Conservation (phyloP, 345 rosid species). For the Ceriops tagal region DNA sequence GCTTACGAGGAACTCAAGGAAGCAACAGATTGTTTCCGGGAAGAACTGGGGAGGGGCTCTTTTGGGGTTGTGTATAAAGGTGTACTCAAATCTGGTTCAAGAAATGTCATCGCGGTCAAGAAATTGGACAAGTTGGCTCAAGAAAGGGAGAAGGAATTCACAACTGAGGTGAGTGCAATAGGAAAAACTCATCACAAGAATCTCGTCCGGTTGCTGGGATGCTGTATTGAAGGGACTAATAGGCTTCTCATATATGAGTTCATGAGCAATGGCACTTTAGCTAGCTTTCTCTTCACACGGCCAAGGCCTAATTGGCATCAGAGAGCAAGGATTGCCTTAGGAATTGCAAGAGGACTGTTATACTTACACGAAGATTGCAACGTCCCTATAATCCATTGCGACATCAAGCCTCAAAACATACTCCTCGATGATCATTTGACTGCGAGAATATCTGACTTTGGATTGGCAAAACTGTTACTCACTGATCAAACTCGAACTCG, state of each 20-base stretch:
- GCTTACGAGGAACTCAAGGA: slow-evolving; percentile 19
- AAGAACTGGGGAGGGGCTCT: slow-evolving; percentile 35
- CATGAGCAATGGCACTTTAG: slow-evolving; percentile 12
- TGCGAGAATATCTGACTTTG: slow-evolving; percentile 20
- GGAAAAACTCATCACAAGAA: slow-evolving; percentile 22
- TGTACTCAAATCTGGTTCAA: slow-evolving; percentile 7
- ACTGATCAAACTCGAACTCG: slow-evolving; percentile 8
- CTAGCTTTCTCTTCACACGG: background rate
- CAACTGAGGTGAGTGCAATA: slow-evolving; percentile 27
- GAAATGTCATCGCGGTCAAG: slow-evolving; percentile 21
- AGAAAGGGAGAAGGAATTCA: slow-evolving; percentile 27
- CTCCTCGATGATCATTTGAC: slow-evolving; percentile 6
- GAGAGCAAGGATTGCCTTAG: slow-evolving; percentile 10
- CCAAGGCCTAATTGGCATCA: slow-evolving; percentile 11
- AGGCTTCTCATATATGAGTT: slow-evolving; percentile 14
- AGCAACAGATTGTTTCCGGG: slow-evolving; percentile 27
- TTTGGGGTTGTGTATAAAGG: slow-evolving; percentile 36
- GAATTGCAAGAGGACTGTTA: slow-evolving; percentile 15
- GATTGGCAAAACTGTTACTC: slow-evolving; percentile 11
- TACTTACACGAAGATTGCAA: slow-evolving; percentile 20
- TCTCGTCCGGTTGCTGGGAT: slow-evolving; percentile 15
- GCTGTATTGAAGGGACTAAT: slow-evolving; percentile 10
- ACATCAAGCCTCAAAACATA: slow-evolving; percentile 24
- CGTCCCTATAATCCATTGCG: slow-evolving; percentile 17
- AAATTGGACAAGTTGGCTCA: slow-evolving; percentile 23